These are phyloP conservation scores for Saccharomycopsis hybrid DNA, from an alignment of 1,139 yeast species.

Conservation along the genomic window DNA sequence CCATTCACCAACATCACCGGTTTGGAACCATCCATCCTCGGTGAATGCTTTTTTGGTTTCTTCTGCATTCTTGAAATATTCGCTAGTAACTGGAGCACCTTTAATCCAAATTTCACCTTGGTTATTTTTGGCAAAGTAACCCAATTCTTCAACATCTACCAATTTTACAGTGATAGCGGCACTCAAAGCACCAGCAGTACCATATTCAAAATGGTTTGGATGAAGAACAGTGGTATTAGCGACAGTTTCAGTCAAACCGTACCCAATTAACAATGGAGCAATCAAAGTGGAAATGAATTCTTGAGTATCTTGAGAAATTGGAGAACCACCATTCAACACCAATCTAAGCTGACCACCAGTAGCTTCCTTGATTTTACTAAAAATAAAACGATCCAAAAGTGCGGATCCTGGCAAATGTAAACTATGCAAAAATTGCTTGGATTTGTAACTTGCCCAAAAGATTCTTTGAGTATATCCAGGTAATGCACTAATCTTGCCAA, in stretches of 20 bases:
- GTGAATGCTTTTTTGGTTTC: constrained; percentile 78
- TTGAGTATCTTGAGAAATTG: constrained; percentile 84
- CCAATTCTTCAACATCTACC: constrained; percentile 88
- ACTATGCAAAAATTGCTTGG: constrained; percentile 56
- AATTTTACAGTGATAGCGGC: constrained; percentile 84
- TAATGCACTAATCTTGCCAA: constrained; percentile 63
- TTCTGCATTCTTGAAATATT: constrained; percentile 75
- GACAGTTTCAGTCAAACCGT: constrained; percentile 94
- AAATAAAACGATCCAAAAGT: constrained; percentile 58
- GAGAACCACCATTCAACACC: constrained; percentile 90
- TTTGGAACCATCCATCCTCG: constrained; percentile 87
- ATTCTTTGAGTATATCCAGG: constrained; percentile 68
- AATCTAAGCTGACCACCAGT: constrained; percentile 84
- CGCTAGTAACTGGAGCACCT: constrained; percentile 68
- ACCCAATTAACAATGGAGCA: constrained; percentile 90
- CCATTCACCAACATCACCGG: constrained; percentile 98
- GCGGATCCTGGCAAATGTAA: constrained; percentile 71
- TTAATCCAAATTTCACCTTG: constrained; percentile 88
- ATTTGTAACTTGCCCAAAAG: constrained; percentile 83
- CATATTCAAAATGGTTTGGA: constrained; percentile 59
- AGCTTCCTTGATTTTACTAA: constrained; percentile 86
- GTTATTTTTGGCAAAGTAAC: constrained; percentile 81
- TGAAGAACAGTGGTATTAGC: constrained; percentile 77
- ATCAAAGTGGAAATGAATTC: constrained; percentile 67
- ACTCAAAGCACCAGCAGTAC: constrained; percentile 74